A percentile compares a stretch with the other conserved stretches of the same genome.
Evolutionary conservation across 106 monocot species (phyloP).

Genomic region (Allium fistulosum): DNA sequence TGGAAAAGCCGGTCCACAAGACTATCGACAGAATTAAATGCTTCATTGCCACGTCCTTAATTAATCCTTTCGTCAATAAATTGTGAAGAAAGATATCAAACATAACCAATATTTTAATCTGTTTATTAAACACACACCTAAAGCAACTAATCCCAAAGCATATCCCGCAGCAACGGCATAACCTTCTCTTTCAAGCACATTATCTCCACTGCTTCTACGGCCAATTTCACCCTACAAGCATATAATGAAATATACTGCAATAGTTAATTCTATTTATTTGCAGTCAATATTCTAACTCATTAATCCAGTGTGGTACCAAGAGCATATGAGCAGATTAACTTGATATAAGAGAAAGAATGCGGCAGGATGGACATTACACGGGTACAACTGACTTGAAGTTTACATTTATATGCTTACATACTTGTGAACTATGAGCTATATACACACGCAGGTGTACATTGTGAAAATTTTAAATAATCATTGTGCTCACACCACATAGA

Average conservation of each 20-base stretch:
- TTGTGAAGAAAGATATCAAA: background rate
- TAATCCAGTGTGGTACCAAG: background rate
- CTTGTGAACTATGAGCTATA: too few relatives aligned
- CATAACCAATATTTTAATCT: too few relatives aligned
- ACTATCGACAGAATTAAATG: slow-evolving; percentile 66
- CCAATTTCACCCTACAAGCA: slow-evolving; percentile 87
- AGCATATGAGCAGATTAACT: background rate
- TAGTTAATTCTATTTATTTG: too few relatives aligned
- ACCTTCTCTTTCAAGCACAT: slow-evolving; percentile 99
- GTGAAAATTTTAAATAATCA: too few relatives aligned
- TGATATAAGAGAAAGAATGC: background rate
- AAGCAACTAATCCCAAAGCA: slow-evolving; percentile 90
- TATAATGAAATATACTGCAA: background rate
- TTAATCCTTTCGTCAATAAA: slow-evolving; percentile 1
- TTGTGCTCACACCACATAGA: too few relatives aligned
- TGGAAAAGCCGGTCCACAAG: slow-evolving; percentile 83
- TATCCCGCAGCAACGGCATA: slow-evolving; percentile 99
- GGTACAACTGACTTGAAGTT: too few relatives aligned
- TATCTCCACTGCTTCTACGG: slow-evolving; percentile 91
- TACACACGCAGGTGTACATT: too few relatives aligned
- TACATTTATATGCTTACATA: too few relatives aligned
- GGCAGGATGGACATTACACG: too few relatives aligned
- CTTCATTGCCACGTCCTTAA: slow-evolving; percentile 65
- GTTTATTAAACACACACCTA: slow-evolving; percentile 35
- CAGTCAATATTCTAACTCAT: too few relatives aligned